Evolutionary conservation across 108 stramenopile species (phyloP), one percentile per base, ranked within the genome.

Genomic region (Schizochytrium sp.): DNA sequence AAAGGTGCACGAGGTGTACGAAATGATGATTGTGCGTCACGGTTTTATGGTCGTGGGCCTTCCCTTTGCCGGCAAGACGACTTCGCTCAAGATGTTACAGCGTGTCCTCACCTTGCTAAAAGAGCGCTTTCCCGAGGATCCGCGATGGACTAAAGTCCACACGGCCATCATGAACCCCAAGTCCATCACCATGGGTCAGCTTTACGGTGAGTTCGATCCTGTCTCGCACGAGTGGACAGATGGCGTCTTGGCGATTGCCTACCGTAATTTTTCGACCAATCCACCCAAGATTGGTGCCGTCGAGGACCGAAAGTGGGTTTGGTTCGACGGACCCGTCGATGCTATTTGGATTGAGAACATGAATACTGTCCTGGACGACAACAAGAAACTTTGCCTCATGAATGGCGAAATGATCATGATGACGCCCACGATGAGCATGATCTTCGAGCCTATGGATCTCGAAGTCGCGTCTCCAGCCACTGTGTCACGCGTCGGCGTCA

Each of bases 301-400:
- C 34, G 94, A 92, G 25, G 94, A 95, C 53, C 92, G 94, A 23
- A 94, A 94, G 92, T 95, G 95, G 95, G 88, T 95, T 5, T 63
- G 94, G 19, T 94, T 95, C 58, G 95, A 95, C 87, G 95, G 95
- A 2, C 95, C 95, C 5, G 95, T 95, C 5, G 95, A 95, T 47
- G 95, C 95, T 21, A 95, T 95, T 58, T 95, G 95, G 95, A 95
- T 95, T 58, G 95, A 95, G 89, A 95, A 95, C 92, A 95, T 95
- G 95, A 95, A 95, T 91, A 95, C 95, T 29, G 95, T 93, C 29
- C 87, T 92, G n/a, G 92, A 91, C 48, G 90, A 95, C 91, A 95
- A 95, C 90, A 95, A 95, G 91, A 92, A 92, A 92, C 92, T 95
- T 45, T 95, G 95, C 87, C 88, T 95, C 57, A 95, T 95, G 95